Evolutionary conservation across 1,284 basidiomycete species (phyloP).

Genomic region (Cryptococcus depauperatus): DNA sequence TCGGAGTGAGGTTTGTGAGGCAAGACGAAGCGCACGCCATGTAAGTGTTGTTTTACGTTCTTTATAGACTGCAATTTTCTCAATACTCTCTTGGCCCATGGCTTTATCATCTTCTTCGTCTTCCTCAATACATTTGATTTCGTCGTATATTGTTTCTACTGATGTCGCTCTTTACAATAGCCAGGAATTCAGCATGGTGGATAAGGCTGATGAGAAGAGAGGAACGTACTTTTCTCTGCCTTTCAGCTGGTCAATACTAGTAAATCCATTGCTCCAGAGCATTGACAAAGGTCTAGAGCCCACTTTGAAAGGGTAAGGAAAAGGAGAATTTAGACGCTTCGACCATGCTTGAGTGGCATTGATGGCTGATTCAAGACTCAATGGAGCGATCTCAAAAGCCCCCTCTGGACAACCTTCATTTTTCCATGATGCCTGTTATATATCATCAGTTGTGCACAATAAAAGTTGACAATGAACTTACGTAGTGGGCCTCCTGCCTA

Average conservation of each 20-base stretch:
- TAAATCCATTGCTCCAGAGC: constrained; percentile 30
- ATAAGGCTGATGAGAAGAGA: background rate
- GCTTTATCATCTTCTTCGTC: constrained; percentile 37
- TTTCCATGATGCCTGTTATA: constrained; percentile 38
- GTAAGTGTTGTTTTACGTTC: constrained; percentile 27
- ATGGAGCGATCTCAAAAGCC: constrained; percentile 30
- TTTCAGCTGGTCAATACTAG: constrained; percentile 29
- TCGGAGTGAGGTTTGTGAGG: constrained; percentile 24
- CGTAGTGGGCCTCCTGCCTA: constrained; percentile 33
- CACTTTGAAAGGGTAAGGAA: constrained; percentile 25
- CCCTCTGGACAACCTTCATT: constrained; percentile 38
- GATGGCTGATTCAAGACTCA: constrained; percentile 14
- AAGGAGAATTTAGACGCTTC: constrained; percentile 19
- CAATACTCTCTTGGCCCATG: constrained; percentile 25
- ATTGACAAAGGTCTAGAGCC: constrained; percentile 33
- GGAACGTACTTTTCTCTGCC: constrained; percentile 20
- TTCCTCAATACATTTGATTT: constrained; percentile 24
- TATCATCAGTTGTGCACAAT: background rate
- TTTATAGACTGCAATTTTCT: constrained; percentile 16
- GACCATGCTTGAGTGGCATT: constrained; percentile 22
- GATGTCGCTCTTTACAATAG: constrained; percentile 13
- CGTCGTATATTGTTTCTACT: constrained; percentile 21
- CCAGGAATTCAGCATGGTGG: constrained; percentile 4
- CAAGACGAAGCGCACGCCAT: constrained; percentile 35
- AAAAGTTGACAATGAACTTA: constrained; percentile 11